A percentile compares a stretch with the other conserved stretches of the same genome.
Conservation (phyloP, 768 basidiomycete genomes). For the Kwoniella sp. region DNA sequence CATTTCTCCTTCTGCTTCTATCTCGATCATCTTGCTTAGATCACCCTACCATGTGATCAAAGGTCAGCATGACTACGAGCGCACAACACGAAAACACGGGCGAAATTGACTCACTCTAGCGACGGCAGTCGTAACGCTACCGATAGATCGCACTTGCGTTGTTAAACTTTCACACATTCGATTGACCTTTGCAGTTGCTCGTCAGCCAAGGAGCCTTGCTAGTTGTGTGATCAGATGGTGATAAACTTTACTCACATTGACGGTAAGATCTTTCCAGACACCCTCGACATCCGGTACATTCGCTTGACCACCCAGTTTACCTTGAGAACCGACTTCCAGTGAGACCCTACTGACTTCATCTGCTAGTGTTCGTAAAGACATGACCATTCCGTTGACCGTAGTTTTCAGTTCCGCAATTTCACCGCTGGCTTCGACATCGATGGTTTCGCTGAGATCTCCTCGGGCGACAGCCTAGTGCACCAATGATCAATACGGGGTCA, state of each 20-base stretch:
- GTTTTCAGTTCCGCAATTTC: constrained; percentile 87
- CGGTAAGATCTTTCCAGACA: constrained; percentile 72
- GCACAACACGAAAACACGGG: not conserved
- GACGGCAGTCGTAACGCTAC: constrained; percentile 57
- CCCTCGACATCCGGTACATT: constrained; percentile 88
- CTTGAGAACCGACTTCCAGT: constrained; percentile 60
- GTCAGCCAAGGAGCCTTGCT: too few species aligned
- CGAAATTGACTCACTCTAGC: constrained; percentile 46
- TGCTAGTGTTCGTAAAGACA: constrained; percentile 81
- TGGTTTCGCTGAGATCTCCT: constrained; percentile 79
- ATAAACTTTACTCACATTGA: constrained; percentile 56
- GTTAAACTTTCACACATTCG: constrained; percentile 58
- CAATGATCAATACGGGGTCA: too few species aligned
- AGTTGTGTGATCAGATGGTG: too few species aligned
- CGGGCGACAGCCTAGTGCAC: constrained; percentile 69
- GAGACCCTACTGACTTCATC: constrained; percentile 84
- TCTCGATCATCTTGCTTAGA: constrained; percentile 68
- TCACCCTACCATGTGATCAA: constrained; percentile 50
- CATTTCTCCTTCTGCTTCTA: constrained; percentile 90
- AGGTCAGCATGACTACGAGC: not conserved
- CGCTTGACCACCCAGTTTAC: constrained; percentile 88
- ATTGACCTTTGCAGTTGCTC: constrained; percentile 49
- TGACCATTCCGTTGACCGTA: constrained; percentile 93
- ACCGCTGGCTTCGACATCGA: constrained; percentile 89
- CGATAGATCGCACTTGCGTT: constrained; percentile 58